These are phyloP conservation scores for Ceratobasidium theobromae DNA, from an alignment of 1,284 basidiomycete genomes.

Conservation along the genomic window DNA sequence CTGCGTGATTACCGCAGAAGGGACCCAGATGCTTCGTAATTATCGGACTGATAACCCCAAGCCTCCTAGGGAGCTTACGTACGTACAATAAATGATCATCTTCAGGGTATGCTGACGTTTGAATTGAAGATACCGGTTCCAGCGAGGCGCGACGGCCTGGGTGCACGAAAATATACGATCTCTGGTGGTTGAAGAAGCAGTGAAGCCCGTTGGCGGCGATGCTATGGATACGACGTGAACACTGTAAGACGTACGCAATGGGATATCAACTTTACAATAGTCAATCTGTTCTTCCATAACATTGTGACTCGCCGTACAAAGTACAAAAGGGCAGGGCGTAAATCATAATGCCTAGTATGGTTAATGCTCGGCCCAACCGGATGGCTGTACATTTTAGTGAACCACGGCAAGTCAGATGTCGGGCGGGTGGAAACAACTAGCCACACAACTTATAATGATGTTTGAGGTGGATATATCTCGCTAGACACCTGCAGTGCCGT, in stretches of 20 bases:
- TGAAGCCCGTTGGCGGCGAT: slow-evolving; percentile 52
- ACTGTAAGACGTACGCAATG: not conserved
- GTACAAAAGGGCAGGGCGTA: no score
- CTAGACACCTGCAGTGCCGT: no score
- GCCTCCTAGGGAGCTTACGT: slow-evolving; percentile 61
- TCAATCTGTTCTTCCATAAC: no score
- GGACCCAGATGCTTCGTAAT: slow-evolving; percentile 89
- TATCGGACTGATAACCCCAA: slow-evolving; percentile 91
- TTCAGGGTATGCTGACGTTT: not conserved
- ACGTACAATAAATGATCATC: not conserved
- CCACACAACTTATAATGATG: no score
- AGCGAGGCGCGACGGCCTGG: slow-evolving; percentile 84
- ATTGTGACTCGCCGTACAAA: no score
- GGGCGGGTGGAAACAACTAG: no score
- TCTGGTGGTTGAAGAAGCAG: slow-evolving; percentile 70
- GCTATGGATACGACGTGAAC: slow-evolving; percentile 71
- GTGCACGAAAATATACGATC: slow-evolving; percentile 75
- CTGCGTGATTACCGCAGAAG: slow-evolving; percentile 82
- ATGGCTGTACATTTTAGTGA: no score
- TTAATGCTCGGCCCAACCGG: no score
- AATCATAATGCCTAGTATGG: no score
- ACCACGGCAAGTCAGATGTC: no score
- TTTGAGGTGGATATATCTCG: no score
- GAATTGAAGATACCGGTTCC: slow-evolving; percentile 73
- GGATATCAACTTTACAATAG: no score